phyloP scores from a whole-genome alignment of 768 basidiomycete genomes.

The Mrakia gelida region DNA sequence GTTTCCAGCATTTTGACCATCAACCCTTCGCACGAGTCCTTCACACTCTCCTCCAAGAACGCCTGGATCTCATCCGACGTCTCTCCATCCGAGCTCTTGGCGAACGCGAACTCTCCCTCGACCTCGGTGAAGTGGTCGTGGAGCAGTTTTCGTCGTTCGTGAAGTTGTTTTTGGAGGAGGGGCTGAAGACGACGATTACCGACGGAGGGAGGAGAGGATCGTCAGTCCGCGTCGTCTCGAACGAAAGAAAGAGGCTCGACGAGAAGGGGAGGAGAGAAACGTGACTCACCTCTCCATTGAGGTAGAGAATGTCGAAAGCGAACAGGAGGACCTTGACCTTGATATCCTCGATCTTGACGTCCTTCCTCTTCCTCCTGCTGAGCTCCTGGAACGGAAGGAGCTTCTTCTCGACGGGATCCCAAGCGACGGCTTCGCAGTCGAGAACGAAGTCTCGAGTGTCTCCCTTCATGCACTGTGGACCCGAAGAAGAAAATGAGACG shows the following conservation, averaged over 20 bases:
- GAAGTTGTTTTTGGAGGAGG: constrained; percentile 68
- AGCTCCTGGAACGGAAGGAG: constrained; percentile 98
- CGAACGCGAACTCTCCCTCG: constrained; percentile 86
- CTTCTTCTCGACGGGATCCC: constrained; percentile 58
- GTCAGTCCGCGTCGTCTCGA: background rate
- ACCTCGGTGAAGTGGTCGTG: constrained; percentile 74
- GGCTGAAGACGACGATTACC: constrained; percentile 52
- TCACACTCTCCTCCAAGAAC: constrained; percentile 94
- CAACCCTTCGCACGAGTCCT: constrained; percentile 95
- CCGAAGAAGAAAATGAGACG: background rate
- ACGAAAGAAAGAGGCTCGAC: background rate
- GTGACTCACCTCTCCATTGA: constrained; percentile 82
- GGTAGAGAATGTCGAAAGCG: constrained; percentile 90
- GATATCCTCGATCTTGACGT: constrained; percentile 96
- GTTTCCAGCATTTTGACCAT: constrained; percentile 99
- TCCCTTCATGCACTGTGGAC: constrained; percentile 71
- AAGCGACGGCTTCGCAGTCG: constrained; percentile 94
- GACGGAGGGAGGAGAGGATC: background rate
- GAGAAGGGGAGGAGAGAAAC: background rate
- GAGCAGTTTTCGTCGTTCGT: constrained; percentile 71
- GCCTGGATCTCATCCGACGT: constrained; percentile 88
- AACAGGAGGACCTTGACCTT: constrained; percentile 94
- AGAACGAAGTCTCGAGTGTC: constrained; percentile 84
- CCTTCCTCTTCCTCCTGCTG: constrained; percentile 89
- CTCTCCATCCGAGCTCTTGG: constrained; percentile 81